These are phyloP conservation scores for Colletotrichum acutatum DNA, from an alignment of 2,329 filamentous ascomycete species.

Conservation along the genomic window DNA sequence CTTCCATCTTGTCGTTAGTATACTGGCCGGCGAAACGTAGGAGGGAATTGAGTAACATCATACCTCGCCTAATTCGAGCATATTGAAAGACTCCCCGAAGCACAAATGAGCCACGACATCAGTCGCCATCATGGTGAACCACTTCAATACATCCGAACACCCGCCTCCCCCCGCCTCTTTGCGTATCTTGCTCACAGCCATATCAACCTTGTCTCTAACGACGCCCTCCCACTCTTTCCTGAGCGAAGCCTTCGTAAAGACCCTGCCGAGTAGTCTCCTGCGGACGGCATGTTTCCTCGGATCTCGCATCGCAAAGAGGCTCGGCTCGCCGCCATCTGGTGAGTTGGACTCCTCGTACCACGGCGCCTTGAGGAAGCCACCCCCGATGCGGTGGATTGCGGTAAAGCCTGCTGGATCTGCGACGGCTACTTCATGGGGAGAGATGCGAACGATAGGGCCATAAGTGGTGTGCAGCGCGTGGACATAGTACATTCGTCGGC, in stretches of 20 bases:
- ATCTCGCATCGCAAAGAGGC: constrained; percentile 23
- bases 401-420: constrained; percentile 3
- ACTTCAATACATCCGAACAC: constrained; percentile 60
- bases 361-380: constrained; percentile 20
- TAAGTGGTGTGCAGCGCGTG: constrained; percentile 19
- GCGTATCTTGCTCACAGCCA: constrained; percentile 55
- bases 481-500: constrained; percentile 23
- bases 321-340: constrained; percentile 16
- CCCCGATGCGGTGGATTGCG: constrained; percentile 24
- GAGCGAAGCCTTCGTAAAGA: constrained; percentile 52
- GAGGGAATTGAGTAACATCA: no score
- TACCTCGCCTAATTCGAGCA: constrained; percentile 52
- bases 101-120: constrained; percentile 64
- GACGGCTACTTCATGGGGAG: constrained; percentile 22
- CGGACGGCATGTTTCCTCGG: constrained; percentile 12
- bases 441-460: constrained; percentile 25
- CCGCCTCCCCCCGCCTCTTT: constrained; percentile 52
- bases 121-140: constrained; percentile 64
- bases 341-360: constrained; percentile 24
- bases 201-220: constrained; percentile 48
- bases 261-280: constrained; percentile 53
- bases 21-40: background rate
- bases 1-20: background rate
- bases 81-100: constrained; percentile 65
- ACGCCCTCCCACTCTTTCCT: constrained; percentile 41